These are phyloP conservation scores for Lyophyllum decastes DNA, from an alignment of 768 basidiomycete species.

Conservation along the genomic window DNA sequence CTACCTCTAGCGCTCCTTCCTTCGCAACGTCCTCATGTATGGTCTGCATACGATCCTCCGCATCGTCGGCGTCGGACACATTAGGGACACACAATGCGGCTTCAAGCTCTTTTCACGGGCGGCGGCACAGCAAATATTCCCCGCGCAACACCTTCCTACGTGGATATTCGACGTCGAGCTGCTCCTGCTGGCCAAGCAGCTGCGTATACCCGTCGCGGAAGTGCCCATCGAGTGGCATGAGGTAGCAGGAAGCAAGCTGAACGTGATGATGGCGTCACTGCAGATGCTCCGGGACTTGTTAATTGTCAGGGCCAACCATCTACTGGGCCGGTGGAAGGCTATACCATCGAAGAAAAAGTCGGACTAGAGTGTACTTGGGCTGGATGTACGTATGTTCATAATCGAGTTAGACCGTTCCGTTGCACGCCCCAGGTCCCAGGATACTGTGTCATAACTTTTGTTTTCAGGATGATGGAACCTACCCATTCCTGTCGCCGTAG, in stretches of 20 bases:
- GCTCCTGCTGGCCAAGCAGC: slow-evolving; percentile 78
- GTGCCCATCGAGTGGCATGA: slow-evolving; percentile 94
- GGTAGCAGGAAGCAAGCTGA: slow-evolving; percentile 89
- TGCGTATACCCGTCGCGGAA: slow-evolving; percentile 78
- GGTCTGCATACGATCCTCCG: slow-evolving; percentile 87
- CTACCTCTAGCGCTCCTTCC: slow-evolving; percentile 68
- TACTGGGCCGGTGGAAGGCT: slow-evolving; percentile 74
- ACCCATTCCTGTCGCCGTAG: no score
- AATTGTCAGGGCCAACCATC: slow-evolving; percentile 79
- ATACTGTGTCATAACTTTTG: neutral
- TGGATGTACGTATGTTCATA: neutral
- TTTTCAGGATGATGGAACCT: no score
- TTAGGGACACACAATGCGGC: slow-evolving; percentile 95
- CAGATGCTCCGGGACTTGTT: slow-evolving; percentile 90
- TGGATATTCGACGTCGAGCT: slow-evolving; percentile 99
- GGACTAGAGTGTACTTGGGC: slow-evolving; percentile 12
- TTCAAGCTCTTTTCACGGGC: slow-evolving; percentile 93
- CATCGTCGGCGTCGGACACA: slow-evolving; percentile 86
- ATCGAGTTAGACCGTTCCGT: neutral
- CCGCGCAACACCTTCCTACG: slow-evolving; percentile 79
- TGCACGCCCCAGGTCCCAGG: neutral
- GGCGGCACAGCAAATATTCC: slow-evolving; percentile 83
- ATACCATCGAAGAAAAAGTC: slow-evolving; percentile 17
- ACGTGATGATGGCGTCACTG: slow-evolving; percentile 79
- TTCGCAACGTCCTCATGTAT: slow-evolving; percentile 94